These are phyloP conservation scores for Corymbia citriodora DNA, from an alignment of 441 rosid species.

Conservation along the genomic window DNA sequence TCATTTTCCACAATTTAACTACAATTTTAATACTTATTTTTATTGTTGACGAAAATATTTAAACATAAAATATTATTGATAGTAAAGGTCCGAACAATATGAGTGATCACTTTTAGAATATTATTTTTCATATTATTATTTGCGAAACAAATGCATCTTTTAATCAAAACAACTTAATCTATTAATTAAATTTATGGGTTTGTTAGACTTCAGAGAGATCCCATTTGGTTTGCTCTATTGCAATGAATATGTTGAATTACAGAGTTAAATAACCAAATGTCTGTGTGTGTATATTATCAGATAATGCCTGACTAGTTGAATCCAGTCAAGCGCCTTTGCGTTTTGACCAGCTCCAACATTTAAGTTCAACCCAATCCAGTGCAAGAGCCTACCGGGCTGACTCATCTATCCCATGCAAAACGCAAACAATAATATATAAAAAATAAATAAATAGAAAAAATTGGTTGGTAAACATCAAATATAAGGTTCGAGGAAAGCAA, in stretches of 20 bases:
- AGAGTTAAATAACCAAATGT: background rate
- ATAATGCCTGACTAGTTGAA: background rate
- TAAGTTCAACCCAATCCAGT: background rate
- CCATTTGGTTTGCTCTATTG: background rate
- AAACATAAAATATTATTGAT: fast-evolving
- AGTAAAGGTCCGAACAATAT: fast-evolving
- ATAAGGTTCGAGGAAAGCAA: background rate
- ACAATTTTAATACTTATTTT: no score
- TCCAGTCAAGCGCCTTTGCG: background rate
- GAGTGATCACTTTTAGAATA: fast-evolving
- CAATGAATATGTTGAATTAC: background rate
- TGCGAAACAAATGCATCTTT: fast-evolving
- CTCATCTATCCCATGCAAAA: background rate
- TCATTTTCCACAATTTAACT: background rate
- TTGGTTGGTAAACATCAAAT: background rate
- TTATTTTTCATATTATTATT: background rate
- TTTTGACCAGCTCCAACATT: background rate
- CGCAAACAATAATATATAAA: background rate
- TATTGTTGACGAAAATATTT: fast-evolving
- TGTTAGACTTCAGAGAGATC: background rate
- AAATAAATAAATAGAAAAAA: fast-evolving
- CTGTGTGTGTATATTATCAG: background rate
- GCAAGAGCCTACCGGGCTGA: background rate
- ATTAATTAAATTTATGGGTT: background rate
- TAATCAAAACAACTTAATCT: fast-evolving